Evolutionary conservation across 1,284 basidiomycete species (phyloP).

Genomic region (Phellopilus nigrolimitatus): DNA sequence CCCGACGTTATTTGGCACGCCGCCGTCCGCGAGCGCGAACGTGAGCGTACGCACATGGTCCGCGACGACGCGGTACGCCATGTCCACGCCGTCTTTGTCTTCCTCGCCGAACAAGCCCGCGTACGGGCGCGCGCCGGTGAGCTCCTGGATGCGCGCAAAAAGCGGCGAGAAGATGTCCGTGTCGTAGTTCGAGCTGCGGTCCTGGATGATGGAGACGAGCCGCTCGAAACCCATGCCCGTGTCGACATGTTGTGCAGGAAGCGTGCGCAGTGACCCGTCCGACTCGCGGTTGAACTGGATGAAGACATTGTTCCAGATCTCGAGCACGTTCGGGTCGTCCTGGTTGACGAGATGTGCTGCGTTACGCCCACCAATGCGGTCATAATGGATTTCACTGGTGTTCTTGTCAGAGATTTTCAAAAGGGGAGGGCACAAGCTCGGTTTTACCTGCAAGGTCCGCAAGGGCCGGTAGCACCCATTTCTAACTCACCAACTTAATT

Average conservation of each 20-base stretch:
- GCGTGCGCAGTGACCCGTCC: conserved; percentile 72
- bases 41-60: conserved; percentile 96
- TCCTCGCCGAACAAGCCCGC: conserved; percentile 90
- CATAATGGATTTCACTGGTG: conserved; percentile 89
- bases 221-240: conserved; percentile 99
- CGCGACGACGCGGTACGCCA: conserved; percentile 94
- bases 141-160: conserved; percentile 82
- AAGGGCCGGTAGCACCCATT: conserved; percentile 98
- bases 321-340: conserved; percentile 94
- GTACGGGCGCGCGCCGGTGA: conserved; percentile 88
- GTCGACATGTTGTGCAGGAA: conserved; percentile 95
- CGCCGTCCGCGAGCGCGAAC: conserved; percentile 94
- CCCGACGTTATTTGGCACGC: conserved; percentile 94
- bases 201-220: conserved; percentile 90
- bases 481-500: conserved; percentile 45
- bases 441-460: conserved; percentile 86
- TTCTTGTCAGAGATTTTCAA: conserved; percentile 12
- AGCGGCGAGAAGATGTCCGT: conserved; percentile 94
- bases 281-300: conserved; percentile 98
- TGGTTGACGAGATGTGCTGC: conserved; percentile 90
- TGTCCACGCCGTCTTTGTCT: conserved; percentile 92
- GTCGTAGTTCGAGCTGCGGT: conserved; percentile 94
- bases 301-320: conserved; percentile 99
- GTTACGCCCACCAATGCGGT: conserved; percentile 92
- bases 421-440: conserved; percentile 4